Conservation (phyloP, 768 basidiomycete species). For the Sistotremastrum niveocremeum region DNA sequence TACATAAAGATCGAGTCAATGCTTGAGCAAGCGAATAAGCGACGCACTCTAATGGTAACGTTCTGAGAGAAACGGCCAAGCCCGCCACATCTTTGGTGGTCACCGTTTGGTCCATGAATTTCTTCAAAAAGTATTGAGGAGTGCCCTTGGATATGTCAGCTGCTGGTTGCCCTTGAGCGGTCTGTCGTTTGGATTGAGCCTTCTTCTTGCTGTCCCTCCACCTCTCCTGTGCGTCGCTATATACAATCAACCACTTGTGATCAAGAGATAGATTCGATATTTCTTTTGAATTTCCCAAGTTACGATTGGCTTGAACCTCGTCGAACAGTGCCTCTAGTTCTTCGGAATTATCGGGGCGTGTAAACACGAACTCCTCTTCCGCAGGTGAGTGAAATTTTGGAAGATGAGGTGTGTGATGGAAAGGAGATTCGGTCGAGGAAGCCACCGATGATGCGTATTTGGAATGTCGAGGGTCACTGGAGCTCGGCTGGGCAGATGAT, state of each 20-base stretch:
- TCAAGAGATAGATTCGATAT: conserved; percentile 51
- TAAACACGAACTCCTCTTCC: conserved; percentile 55
- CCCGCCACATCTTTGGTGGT: conserved; percentile 69
- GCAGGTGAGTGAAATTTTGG: conserved; percentile 17
- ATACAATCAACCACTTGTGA: conserved; percentile 88
- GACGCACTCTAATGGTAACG: conserved; percentile 64
- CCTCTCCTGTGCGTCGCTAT: conserved; percentile 65
- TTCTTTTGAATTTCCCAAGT: conserved; percentile 30
- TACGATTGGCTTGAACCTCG: conserved; percentile 58
- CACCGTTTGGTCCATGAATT: conserved; percentile 77
- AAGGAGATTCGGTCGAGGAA: conserved; percentile 33
- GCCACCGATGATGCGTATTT: conserved; percentile 48
- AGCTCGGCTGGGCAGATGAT: conserved; percentile 27
- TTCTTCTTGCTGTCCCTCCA: conserved; percentile 62
- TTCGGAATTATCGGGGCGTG: conserved; percentile 60
- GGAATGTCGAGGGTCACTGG: conserved; percentile 25
- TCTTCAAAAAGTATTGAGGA: conserved; percentile 89
- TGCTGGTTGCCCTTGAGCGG: conserved; percentile 38
- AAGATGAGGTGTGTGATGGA: conserved; percentile 35
- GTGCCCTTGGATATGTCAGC: conserved; percentile 46
- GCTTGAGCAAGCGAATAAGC: background rate
- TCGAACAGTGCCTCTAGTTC: conserved; percentile 76
- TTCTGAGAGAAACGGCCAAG: conserved; percentile 64
- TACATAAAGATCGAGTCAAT: conserved; percentile 19
- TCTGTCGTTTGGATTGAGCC: conserved; percentile 45